These are phyloP conservation scores for Parafenestella ontariensis DNA, from an alignment of 2,329 filamentous ascomycete species.

Conservation along the genomic window DNA sequence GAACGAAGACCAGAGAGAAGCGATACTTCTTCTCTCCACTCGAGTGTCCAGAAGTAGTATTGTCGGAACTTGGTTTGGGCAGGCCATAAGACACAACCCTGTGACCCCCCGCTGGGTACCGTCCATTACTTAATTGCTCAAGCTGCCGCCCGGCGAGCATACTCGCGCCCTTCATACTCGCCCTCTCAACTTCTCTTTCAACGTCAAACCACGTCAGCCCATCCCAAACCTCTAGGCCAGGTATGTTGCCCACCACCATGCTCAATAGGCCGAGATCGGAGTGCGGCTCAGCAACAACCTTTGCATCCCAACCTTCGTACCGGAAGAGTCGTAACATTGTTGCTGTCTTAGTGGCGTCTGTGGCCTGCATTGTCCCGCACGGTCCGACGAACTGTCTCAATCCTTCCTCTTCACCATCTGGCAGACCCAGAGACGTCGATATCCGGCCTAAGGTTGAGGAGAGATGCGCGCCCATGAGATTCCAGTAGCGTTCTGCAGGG, in stretches of 20 bases:
- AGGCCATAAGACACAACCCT: slow-evolving; percentile 44
- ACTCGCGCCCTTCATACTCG: slow-evolving; percentile 27
- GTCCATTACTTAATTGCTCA: slow-evolving; percentile 34
- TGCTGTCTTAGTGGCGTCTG: slow-evolving; percentile 35
- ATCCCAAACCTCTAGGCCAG: slow-evolving; percentile 48
- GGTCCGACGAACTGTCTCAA: slow-evolving; percentile 38
- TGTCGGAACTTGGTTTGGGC: neutral
- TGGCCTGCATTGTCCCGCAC: slow-evolving; percentile 27
- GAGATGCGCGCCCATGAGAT: slow-evolving; percentile 38
- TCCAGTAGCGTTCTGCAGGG: slow-evolving; percentile 43
- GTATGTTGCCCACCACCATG: slow-evolving; percentile 44
- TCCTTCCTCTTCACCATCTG: slow-evolving; percentile 15
- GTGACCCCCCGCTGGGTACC: slow-evolving; percentile 44
- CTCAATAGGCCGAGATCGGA: slow-evolving; percentile 45
- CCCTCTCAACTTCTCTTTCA: slow-evolving; percentile 32
- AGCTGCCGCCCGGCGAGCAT: slow-evolving; percentile 42
- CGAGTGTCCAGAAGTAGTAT: neutral
- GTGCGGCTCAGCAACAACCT: slow-evolving; percentile 48
- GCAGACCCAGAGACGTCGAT: slow-evolving; percentile 26
- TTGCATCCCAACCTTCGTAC: slow-evolving; percentile 45
- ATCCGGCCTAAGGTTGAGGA: slow-evolving; percentile 33
- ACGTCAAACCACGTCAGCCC: slow-evolving; percentile 33
- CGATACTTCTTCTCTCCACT: slow-evolving; percentile 29
- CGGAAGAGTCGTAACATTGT: slow-evolving; percentile 48
- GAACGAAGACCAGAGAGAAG: slow-evolving; percentile 47